Base-by-base conservation (phyloP, 2,329 filamentous ascomycete species). In the Colletotrichum scovillei region DNA sequence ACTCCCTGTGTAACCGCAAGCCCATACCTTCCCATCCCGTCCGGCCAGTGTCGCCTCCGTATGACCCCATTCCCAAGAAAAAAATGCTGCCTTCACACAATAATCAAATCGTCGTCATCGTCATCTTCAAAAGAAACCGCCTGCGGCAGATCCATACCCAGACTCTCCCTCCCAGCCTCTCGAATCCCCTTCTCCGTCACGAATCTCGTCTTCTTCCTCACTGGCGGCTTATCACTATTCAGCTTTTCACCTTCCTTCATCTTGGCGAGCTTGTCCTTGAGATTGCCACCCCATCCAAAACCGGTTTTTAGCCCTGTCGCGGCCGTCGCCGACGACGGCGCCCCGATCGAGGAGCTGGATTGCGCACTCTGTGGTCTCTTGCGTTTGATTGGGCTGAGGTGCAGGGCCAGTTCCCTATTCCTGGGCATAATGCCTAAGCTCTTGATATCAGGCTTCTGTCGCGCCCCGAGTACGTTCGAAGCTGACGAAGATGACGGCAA, bases 201-300 rank as follows among this genome's bases (percentile, higher is more conserved):
- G 79, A 95, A 95, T n/a, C 93, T 87, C 64, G 93, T 95, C 86
- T 94, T 94, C 83, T 94, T 92, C 76, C 89, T 86, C 38, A 90
- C 87, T 0, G 89, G 90, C 78, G 79, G 87, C 76, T 74, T 80
- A 63, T 81, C 77, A 19, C 70, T 68, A 49, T 64, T 69, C 63
- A 75, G 56, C 75, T 84, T 88, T 80, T 91, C 89, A 2, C 90
- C 90, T 4, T 90, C 86, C 78, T 88, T 91, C 91, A 92, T 92
- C 74, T 87, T 85, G 4, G 87, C 81, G 30, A 92, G 83, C 81
- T 92, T 92, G 53, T 87, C 85, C 72, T 82, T 85, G 8, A 92
- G 80, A 42, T 81, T 82, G 9, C 84, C 83, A 55, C 91, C 91
- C 91, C 91, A 92, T 52, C 91, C 91, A 11, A 89, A 81, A 2